A percentile compares a stretch with the other conserved stretches of the same genome.
phyloP scores from a whole-genome alignment of 1,139 yeast genomes.

The Candida sp. region DNA sequence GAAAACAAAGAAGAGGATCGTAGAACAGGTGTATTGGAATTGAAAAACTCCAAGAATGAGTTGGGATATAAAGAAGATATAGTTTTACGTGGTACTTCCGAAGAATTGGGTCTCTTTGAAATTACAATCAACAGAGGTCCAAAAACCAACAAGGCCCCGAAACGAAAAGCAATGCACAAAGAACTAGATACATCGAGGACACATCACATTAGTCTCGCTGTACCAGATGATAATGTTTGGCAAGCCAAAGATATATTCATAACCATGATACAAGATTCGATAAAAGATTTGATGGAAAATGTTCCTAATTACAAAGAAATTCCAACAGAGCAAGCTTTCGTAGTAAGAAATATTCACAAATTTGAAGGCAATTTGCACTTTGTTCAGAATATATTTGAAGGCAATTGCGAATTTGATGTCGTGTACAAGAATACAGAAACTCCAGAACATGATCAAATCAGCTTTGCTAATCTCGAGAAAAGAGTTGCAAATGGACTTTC shows the following conservation, averaged over 20 bases:
- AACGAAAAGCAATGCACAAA: slow-evolving; percentile 21
- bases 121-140: slow-evolving; percentile 50
- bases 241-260: slow-evolving; percentile 73
- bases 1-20: slow-evolving; percentile 30
- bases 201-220: slow-evolving; percentile 64
- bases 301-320: slow-evolving; percentile 25
- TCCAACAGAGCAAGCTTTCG: slow-evolving; percentile 50
- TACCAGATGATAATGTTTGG: slow-evolving; percentile 79
- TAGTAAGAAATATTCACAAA: slow-evolving; percentile 56
- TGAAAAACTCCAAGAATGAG: slow-evolving; percentile 21
- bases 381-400: slow-evolving; percentile 71
- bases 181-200: slow-evolving; percentile 52
- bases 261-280: slow-evolving; percentile 66
- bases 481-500: slow-evolving; percentile 34
- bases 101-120: slow-evolving; percentile 53
- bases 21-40: slow-evolving; percentile 29
- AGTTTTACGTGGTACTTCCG: slow-evolving; percentile 50
- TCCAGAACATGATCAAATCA: slow-evolving; percentile 36
- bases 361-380: slow-evolving; percentile 78
- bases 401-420: slow-evolving; percentile 76
- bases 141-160: slow-evolving; percentile 40
- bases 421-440: slow-evolving; percentile 50
- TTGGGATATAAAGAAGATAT: slow-evolving; percentile 34
- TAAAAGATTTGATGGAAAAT: slow-evolving; percentile 43
- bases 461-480: slow-evolving; percentile 34